Percentiles rank a stretch among this genome's conserved stretches.
Evolutionary conservation across 148 eudicot genomes (phyloP).

Genomic region (Limonium bicolor): DNA sequence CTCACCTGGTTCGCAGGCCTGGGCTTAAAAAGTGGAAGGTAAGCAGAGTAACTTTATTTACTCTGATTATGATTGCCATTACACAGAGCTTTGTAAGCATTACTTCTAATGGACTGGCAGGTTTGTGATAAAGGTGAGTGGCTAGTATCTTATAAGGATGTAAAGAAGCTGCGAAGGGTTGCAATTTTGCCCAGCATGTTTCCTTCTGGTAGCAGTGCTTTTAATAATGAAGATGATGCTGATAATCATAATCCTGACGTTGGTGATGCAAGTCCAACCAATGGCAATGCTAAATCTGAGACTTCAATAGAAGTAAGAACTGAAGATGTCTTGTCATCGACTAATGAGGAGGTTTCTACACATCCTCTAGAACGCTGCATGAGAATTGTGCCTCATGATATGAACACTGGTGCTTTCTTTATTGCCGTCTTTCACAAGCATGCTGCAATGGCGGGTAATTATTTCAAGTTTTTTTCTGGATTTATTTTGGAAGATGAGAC

Average conservation of each 20-base stretch:
- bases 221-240: constrained; percentile 16
- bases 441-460: constrained; percentile 76
- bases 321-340: too few species aligned
- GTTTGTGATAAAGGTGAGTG: constrained; percentile 84
- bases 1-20: constrained; percentile 83
- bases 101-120: constrained; percentile 28
- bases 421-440: constrained; percentile 75
- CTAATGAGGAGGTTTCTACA: constrained; percentile 51
- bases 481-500: too few species aligned
- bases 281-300: constrained; percentile 11
- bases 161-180: constrained; percentile 40
- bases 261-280: constrained; percentile 15
- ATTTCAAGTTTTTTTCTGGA: too few species aligned
- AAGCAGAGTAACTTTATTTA: constrained; percentile 3
- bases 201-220: constrained; percentile 54
- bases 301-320: constrained; percentile 12
- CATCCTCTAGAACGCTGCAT: constrained; percentile 88
- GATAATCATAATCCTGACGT: constrained; percentile 4
- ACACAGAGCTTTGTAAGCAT: too few species aligned
- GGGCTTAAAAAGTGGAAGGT: constrained; percentile 98
- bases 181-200: constrained; percentile 63
- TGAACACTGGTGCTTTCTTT: constrained; percentile 90
- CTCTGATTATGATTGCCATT: too few species aligned
- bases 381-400: constrained; percentile 98
- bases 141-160: constrained; percentile 62